A percentile compares a stretch with the other conserved stretches of the same genome.
phyloP scores from a whole-genome alignment of 306 rosid genomes.

The Rosa lucieae region DNA sequence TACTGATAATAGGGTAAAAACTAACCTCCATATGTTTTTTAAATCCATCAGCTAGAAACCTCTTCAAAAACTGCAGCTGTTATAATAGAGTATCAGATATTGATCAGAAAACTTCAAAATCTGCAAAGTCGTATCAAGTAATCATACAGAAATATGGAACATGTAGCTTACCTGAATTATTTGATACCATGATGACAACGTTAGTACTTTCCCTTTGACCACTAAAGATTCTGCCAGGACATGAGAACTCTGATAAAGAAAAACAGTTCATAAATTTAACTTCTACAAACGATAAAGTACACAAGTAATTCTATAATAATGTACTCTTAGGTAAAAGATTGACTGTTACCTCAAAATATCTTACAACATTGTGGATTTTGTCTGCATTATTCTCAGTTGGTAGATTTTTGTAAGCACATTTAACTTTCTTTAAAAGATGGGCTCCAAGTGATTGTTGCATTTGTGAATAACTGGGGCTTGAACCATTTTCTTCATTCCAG shows the following conservation, averaged over 20 bases:
- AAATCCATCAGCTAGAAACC: slow-evolving; percentile 22
- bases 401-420: slow-evolving; percentile 4
- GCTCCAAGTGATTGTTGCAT: slow-evolving; percentile 10
- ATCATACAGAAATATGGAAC: neutral
- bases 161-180: slow-evolving; percentile 35
- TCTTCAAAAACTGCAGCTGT: slow-evolving; percentile 28
- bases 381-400: neutral
- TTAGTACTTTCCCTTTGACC: slow-evolving; percentile 22
- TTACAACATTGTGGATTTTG: slow-evolving; percentile 6
- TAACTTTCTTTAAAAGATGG: slow-evolving; percentile 12
- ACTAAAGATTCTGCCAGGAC: slow-evolving; percentile 1
- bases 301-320: neutral
- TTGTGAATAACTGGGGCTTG: slow-evolving; percentile 2
- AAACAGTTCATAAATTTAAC: neutral
- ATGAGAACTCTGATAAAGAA: slow-evolving; percentile 20
- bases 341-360: slow-evolving; percentile 23
- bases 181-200: slow-evolving; percentile 34
- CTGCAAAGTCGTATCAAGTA: neutral
- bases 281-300: neutral
- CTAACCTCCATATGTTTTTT: slow-evolving; percentile 27
- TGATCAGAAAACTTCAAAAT: neutral
- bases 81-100: neutral
- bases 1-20: neutral
- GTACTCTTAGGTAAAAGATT: neutral
- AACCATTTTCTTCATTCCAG: slow-evolving; percentile 16